A percentile compares a stretch with the other conserved stretches of the same genome.
These are phyloP conservation scores for Wickerhamiella alocasiicola DNA, from an alignment of 805 yeast genomes.

Conservation along the genomic window DNA sequence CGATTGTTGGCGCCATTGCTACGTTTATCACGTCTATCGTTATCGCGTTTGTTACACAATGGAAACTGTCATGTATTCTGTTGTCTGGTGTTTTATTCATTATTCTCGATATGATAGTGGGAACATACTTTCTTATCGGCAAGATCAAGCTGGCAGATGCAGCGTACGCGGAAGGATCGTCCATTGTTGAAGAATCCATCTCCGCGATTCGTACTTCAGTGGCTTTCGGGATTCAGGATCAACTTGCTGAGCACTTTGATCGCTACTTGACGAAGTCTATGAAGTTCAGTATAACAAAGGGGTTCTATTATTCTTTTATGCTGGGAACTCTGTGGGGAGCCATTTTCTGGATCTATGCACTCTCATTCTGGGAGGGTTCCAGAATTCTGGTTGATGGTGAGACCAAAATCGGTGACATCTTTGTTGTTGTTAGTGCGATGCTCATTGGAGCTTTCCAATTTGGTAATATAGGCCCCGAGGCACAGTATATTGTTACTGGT, in stretches of 20 bases:
- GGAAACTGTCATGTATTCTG: conserved; percentile 29
- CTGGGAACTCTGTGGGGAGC: conserved; percentile 29
- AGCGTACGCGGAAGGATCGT: conserved; percentile 26
- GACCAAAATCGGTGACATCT: conserved; percentile 27
- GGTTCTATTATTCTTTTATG: conserved; percentile 26
- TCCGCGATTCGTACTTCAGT: conserved; percentile 31
- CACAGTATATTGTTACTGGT: conserved; percentile 30
- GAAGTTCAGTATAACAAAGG: conserved; percentile 22
- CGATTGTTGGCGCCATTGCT: conserved; percentile 29
- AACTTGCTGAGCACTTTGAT: conserved; percentile 27
- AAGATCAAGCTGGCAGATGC: conserved; percentile 18
- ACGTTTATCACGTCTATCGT: conserved; percentile 31
- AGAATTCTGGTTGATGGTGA: conserved; percentile 28
- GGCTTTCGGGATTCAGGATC: conserved; percentile 33
- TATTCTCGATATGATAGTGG: conserved; percentile 22
- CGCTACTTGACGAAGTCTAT: conserved; percentile 22
- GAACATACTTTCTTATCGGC: conserved; percentile 26
- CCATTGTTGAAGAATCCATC: conserved; percentile 32
- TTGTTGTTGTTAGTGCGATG: conserved; percentile 31
- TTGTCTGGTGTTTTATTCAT: conserved; percentile 27
- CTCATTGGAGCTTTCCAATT: conserved; percentile 33
- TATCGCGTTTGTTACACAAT: conserved; percentile 27
- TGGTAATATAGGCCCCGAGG: conserved; percentile 32
- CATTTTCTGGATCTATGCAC: conserved; percentile 30
- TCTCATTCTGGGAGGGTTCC: conserved; percentile 35